Conservation (phyloP, 129 eudicot species). For the Calendula officinalis region DNA sequence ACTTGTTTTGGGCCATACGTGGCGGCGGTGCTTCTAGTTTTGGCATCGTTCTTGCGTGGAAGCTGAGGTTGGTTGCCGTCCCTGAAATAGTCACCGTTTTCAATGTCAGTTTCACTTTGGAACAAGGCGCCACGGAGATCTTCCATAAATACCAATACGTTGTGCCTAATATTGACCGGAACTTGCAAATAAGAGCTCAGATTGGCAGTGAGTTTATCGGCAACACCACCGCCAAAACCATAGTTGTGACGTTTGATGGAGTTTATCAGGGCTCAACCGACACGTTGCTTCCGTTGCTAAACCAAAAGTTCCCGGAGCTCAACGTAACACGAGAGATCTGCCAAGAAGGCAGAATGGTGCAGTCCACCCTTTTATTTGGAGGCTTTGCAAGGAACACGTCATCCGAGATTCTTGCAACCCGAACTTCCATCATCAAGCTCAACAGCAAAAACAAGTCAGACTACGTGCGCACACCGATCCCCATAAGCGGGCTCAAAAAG, state of each 20-base stretch:
- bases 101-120: slow-evolving; percentile 12
- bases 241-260: neutral
- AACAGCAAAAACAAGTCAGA: slow-evolving; percentile 20
- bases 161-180: slow-evolving; percentile 4
- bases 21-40: slow-evolving; percentile 28
- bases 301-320: slow-evolving; percentile 17
- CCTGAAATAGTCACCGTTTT: slow-evolving; percentile 21
- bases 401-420: slow-evolving; percentile 1
- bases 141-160: slow-evolving; percentile 21
- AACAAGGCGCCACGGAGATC: slow-evolving; percentile 15
- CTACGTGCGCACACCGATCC: slow-evolving; percentile 19
- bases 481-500: slow-evolving; percentile 17
- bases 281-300: slow-evolving; percentile 17
- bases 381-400: neutral
- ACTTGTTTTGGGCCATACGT: slow-evolving; percentile 22
- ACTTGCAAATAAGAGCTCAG: slow-evolving; percentile 16
- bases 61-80: slow-evolving; percentile 23
- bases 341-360: slow-evolving; percentile 14
- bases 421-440: slow-evolving; percentile 9
- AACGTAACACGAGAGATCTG: slow-evolving; percentile 5
- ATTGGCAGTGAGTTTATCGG: neutral
- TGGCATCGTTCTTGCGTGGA: slow-evolving; percentile 21
- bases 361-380: slow-evolving; percentile 1
- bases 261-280: slow-evolving; percentile 21
- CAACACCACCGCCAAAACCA: slow-evolving; percentile 13